Evolutionary conservation across 352 stramenopile species (phyloP).

Genomic region (Peronospora destructor): DNA sequence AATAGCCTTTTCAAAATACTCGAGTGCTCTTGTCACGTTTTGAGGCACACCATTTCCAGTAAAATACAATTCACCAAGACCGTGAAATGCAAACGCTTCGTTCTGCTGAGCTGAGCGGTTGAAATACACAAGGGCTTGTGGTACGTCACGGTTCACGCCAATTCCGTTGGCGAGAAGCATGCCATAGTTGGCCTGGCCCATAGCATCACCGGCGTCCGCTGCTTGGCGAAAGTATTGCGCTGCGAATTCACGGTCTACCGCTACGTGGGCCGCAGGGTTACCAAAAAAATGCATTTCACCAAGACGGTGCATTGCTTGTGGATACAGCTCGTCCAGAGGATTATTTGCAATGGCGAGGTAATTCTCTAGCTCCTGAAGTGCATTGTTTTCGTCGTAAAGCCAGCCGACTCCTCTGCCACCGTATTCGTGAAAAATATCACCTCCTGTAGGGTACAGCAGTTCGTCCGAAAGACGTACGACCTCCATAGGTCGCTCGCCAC

Average conservation of each 20-base stretch:
- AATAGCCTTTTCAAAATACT: conserved; percentile 56
- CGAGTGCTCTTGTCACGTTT: conserved; percentile 52
- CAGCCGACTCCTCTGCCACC: conserved; percentile 14
- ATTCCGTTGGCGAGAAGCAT: conserved; percentile 68
- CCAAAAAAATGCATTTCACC: conserved; percentile 72
- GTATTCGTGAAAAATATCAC: conserved; percentile 21
- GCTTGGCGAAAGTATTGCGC: conserved; percentile 58
- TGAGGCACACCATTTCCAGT: conserved; percentile 41
- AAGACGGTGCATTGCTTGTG: conserved; percentile 51
- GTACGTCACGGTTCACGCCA: conserved; percentile 49
- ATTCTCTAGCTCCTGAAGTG: conserved; percentile 53
- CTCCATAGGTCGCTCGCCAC: conserved; percentile 34
- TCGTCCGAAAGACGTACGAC: conserved; percentile 50
- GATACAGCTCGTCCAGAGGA: conserved; percentile 51
- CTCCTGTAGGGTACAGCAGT: conserved; percentile 13
- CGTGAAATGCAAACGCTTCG: conserved; percentile 57
- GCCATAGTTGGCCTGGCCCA: conserved; percentile 63
- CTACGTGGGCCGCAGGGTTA: conserved; percentile 48
- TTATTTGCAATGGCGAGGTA: conserved; percentile 54
- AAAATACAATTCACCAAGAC: conserved; percentile 59
- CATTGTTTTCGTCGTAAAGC: conserved; percentile 33
- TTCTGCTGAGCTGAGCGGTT: conserved; percentile 43
- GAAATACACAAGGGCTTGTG: conserved; percentile 58
- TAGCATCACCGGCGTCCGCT: conserved; percentile 52
- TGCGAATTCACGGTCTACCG: conserved; percentile 39